A percentile compares a stretch with the other conserved stretches of the same genome.
Evolutionary conservation across 1,284 basidiomycete species (phyloP).

Genomic region (Mycosarcoma mackinlayi): DNA sequence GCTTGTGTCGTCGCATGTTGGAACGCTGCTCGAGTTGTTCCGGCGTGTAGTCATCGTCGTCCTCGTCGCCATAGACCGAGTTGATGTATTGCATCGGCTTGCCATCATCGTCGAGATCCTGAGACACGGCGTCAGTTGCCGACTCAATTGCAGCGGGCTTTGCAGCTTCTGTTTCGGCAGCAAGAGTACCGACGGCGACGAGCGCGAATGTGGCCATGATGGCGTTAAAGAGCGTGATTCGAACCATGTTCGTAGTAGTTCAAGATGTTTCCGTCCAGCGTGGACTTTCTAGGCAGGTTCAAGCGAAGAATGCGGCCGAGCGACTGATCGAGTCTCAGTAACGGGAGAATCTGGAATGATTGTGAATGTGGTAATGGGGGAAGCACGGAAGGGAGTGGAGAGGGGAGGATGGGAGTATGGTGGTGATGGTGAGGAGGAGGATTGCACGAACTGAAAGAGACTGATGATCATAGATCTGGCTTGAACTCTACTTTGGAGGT

Average conservation of each 20-base stretch:
- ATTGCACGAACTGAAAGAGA: neutral
- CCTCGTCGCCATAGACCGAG: constrained; percentile 51
- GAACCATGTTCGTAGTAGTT: constrained; percentile 13
- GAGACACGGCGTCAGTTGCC: neutral
- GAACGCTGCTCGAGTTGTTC: constrained; percentile 42
- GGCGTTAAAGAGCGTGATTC: constrained; percentile 26
- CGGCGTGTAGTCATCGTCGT: constrained; percentile 49
- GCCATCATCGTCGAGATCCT: constrained; percentile 51
- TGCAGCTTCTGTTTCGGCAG: constrained; percentile 5
- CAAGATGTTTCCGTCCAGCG: too few relatives aligned
- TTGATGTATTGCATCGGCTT: constrained; percentile 53
- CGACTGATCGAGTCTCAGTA: neutral
- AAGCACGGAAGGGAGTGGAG: neutral
- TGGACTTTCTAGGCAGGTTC: too few relatives aligned
- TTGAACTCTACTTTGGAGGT: neutral
- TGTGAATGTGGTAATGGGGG: too few relatives aligned
- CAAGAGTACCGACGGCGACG: constrained; percentile 16
- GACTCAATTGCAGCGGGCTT: neutral
- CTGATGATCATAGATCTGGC: neutral
- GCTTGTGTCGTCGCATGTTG: constrained; percentile 32
- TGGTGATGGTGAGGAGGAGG: constrained; percentile 1
- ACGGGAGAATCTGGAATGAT: too few relatives aligned
- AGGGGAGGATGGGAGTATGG: constrained; percentile 2
- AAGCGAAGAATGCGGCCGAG: constrained; percentile 10
- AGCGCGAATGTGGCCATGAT: constrained; percentile 24